Conservation (phyloP, 2,329 filamentous ascomycete species). For the Exutisphaerella laricina region DNA sequence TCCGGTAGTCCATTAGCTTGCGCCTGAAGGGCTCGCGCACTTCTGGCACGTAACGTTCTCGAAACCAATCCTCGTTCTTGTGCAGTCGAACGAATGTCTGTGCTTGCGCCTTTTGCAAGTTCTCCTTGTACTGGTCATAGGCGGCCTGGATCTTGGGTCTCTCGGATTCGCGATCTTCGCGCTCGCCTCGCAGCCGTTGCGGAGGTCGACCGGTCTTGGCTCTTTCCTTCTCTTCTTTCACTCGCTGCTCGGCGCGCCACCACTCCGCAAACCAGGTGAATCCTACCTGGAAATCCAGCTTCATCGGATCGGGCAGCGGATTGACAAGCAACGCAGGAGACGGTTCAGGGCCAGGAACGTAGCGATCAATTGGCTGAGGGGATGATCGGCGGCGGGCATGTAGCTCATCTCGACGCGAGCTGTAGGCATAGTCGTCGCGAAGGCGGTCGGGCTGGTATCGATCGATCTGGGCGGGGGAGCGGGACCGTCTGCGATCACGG, state of each 20-base stretch:
- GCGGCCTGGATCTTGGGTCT: conserved; percentile 69
- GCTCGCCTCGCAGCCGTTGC: conserved; percentile 53
- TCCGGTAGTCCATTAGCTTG: conserved; percentile 74
- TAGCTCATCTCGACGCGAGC: conserved; percentile 54
- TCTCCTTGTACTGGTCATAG: conserved; percentile 61
- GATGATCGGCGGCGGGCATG: conserved; percentile 58
- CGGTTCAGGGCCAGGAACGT: conserved; percentile 67
- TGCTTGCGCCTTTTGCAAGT: conserved; percentile 56
- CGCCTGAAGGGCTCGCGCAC: conserved; percentile 68
- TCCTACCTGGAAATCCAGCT: conserved; percentile 71
- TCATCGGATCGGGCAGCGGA: conserved; percentile 65
- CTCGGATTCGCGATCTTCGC: conserved; percentile 73
- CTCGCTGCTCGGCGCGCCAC: conserved; percentile 77
- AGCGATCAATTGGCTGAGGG: conserved; percentile 69
- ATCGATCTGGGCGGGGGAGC: conserved; percentile 66
- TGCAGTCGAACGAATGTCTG: conserved; percentile 85
- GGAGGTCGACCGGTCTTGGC: conserved; percentile 62
- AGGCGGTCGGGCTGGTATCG: conserved; percentile 67
- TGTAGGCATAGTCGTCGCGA: conserved; percentile 60
- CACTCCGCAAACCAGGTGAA: conserved; percentile 84
- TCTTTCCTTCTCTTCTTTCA: conserved; percentile 75
- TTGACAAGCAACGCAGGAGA: conserved; percentile 50
- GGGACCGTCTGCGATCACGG: conserved; percentile 60
- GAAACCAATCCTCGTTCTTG: conserved; percentile 97
- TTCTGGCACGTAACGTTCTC: conserved; percentile 84